Base-by-base conservation (phyloP, 1,284 basidiomycete genomes). In the Trametes versicolor region DNA sequence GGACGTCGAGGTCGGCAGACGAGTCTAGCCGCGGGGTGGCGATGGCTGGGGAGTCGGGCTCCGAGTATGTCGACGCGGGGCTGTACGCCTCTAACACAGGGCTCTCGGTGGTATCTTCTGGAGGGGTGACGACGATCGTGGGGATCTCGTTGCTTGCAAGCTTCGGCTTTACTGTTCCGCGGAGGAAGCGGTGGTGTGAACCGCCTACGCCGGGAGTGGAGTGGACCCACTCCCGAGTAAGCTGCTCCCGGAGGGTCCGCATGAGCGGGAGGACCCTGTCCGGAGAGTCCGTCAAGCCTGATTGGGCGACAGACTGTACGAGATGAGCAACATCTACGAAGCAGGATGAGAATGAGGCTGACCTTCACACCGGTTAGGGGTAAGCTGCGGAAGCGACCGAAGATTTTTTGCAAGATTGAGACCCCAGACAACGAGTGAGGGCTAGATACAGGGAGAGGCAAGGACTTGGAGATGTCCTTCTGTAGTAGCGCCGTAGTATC, bases 21-120 rank as follows among this genome's bases (percentile, higher is more conserved):
- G 21, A 41, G 15, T 39, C 52, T 7, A 41, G 37, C 1, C 36
- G 52, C 21, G 52, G 52, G 12, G 52, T 54, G 4, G 23, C 25
- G 36, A 54, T 32, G 37, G 36, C 39, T 12, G 52, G 52, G 21
- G 52, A 54, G 27, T 54, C 52, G 25, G 52, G 52, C 36, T 54
- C 36, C 2, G 52, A 54, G 21, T 39, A 54, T 1, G 37, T 54
- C 15, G 52, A 41, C 7, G n/a, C 36, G 19, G 47, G 56, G 10
- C 36, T n/a, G 41, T 50, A n/a, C 25, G 50, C 1, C 7, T 47
- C n/a, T 23, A 58, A 1, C 32, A 32, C 34, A 29, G 27, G 49
- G 27, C 27, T 51, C 15, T 51, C 29, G 25, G 10, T 15, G 32
- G 23, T 12, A 19, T 52, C 51, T 37, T 37, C 36, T 0, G 34